Conservation (phyloP, 768 basidiomycete species). For the Suillus cothurnatus region DNA sequence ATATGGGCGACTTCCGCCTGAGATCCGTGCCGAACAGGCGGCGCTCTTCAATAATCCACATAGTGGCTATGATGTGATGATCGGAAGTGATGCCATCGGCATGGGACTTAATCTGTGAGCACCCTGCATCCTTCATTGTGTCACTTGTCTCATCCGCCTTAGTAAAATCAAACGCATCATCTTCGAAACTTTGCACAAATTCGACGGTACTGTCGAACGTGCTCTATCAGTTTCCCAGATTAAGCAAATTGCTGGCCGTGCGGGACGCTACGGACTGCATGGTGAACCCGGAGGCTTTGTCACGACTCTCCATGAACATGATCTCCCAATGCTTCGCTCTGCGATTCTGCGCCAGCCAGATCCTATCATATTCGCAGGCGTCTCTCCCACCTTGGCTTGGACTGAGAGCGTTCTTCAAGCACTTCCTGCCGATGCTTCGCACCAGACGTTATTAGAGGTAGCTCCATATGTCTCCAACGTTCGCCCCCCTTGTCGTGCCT, state of each 20-base stretch:
- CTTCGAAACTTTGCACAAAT: constrained; percentile 73
- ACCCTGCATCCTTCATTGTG: not conserved
- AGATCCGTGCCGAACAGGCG: constrained; percentile 90
- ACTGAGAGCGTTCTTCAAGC: constrained; percentile 34
- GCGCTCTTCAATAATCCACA: constrained; percentile 84
- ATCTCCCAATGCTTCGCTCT: constrained; percentile 59
- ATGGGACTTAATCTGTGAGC: constrained; percentile 97
- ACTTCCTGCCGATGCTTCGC: constrained; percentile 46
- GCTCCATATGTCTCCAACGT: constrained; percentile 49
- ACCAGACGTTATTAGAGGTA: constrained; percentile 49
- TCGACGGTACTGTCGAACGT: constrained; percentile 46
- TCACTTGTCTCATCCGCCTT: constrained; percentile 3
- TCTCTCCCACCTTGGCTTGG: constrained; percentile 36
- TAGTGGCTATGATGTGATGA: constrained; percentile 85
- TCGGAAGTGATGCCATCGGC: constrained; percentile 94
- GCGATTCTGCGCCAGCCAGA: constrained; percentile 56
- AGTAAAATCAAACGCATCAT: constrained; percentile 93
- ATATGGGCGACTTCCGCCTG: constrained; percentile 91
- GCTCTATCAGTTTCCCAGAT: constrained; percentile 71
- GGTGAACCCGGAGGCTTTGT: constrained; percentile 60
- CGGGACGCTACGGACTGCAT: constrained; percentile 84
- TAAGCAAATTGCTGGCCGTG: constrained; percentile 95
- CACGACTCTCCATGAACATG: constrained; percentile 66
- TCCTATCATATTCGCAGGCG: constrained; percentile 53
- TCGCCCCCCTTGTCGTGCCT: constrained; percentile 46